A percentile compares a stretch with the other conserved stretches of the same genome.
Conservation (phyloP, 129 eudicot species). For the Arctium lappa region DNA sequence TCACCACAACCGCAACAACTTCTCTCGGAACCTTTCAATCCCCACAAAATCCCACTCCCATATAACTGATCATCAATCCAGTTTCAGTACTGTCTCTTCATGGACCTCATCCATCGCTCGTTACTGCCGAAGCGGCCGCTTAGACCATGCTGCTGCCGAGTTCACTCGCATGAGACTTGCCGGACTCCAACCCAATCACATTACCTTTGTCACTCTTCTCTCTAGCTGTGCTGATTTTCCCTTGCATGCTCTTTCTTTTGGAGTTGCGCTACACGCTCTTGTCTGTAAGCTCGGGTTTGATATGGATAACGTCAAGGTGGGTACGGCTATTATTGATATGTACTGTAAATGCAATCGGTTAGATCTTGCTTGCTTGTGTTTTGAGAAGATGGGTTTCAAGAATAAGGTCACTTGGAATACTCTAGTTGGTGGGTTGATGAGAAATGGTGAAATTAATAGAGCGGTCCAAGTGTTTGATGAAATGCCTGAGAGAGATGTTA, state of each 20-base stretch:
- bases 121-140: constrained; percentile 44
- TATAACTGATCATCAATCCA: background rate
- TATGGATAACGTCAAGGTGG: constrained; percentile 41
- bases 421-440: constrained; percentile 56
- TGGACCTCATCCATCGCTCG: constrained; percentile 61
- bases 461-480: constrained; percentile 55
- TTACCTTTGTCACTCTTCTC: constrained; percentile 51
- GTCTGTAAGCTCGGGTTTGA: constrained; percentile 49
- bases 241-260: constrained; percentile 19
- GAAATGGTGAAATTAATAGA: constrained; percentile 34
- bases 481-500: constrained; percentile 51
- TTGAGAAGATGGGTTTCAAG: constrained; percentile 39
- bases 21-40: background rate
- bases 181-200: constrained; percentile 48
- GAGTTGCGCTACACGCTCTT: constrained; percentile 40
- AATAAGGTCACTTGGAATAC: constrained; percentile 62
- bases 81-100: constrained; percentile 5
- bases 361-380: constrained; percentile 41
- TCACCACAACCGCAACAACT: background rate
- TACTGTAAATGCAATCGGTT: constrained; percentile 43
- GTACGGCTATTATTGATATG: constrained; percentile 48
- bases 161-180: constrained; percentile 44
- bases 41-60: background rate
- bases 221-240: constrained; percentile 51
- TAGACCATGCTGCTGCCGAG: constrained; percentile 34